phyloP scores from a whole-genome alignment of 805 yeast genomes.

The Teunomyces tritomae region DNA sequence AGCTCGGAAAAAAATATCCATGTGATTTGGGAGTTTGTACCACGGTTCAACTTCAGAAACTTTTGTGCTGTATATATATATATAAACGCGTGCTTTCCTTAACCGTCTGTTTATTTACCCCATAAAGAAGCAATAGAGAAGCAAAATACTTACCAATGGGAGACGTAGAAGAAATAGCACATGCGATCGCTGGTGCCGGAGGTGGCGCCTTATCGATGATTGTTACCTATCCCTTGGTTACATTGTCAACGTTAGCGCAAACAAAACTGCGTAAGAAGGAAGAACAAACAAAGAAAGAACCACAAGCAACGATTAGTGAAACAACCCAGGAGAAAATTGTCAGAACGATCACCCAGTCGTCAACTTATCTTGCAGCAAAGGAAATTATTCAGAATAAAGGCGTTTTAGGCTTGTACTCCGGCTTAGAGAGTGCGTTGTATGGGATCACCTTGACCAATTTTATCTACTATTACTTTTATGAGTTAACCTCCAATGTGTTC shows the following conservation, averaged over 20 bases:
- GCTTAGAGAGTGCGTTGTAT: conserved; percentile 80
- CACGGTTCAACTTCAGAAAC: conserved; percentile 9
- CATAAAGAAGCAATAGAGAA: not conserved
- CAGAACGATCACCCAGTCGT: conserved; percentile 12
- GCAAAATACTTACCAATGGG: conserved; percentile 19
- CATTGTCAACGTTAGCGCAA: conserved; percentile 85
- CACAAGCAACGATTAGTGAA: conserved; percentile 11
- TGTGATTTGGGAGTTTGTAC: conserved; percentile 3
- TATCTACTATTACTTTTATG: conserved; percentile 88
- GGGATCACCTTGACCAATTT: conserved; percentile 87
- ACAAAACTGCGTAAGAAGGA: conserved; percentile 43
- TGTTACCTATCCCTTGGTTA: conserved; percentile 85
- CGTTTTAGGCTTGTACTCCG: conserved; percentile 69
- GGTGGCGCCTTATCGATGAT: conserved; percentile 89
- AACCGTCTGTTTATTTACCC: not conserved
- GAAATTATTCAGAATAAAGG: conserved; percentile 59
- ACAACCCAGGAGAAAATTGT: conserved; percentile 16
- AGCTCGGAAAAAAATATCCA: not conserved
- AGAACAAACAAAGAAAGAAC: conserved; percentile 7
- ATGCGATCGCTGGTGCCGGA: conserved; percentile 92
- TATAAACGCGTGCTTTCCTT: conserved; percentile 4
- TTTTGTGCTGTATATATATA: conserved; percentile 1
- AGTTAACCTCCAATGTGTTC: conserved; percentile 54
- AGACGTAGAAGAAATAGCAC: conserved; percentile 57
- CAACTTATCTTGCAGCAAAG: conserved; percentile 27